phyloP scores from a whole-genome alignment of 164 flowering plant species.

The Magnolia sinica region DNA sequence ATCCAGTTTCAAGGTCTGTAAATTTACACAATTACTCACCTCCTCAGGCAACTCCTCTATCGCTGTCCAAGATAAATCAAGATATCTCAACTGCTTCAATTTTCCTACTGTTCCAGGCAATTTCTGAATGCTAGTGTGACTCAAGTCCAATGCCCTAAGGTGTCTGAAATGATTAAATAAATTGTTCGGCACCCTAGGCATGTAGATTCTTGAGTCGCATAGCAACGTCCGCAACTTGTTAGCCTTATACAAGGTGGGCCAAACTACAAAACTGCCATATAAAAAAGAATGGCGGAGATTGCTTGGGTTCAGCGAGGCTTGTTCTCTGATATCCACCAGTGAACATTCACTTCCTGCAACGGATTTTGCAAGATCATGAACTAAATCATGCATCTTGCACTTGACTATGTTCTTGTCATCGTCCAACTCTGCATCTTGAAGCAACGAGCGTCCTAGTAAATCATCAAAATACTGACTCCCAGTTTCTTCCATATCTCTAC shows the following conservation, averaged over 20 bases:
- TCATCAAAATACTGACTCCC: no score
- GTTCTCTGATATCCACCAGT: not conserved
- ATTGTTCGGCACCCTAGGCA: no score
- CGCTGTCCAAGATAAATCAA: no score
- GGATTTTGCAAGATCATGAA: constrained; percentile 2
- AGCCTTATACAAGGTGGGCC: not conserved
- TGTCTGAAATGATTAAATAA: not conserved
- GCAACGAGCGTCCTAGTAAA: no score
- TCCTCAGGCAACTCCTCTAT: not conserved
- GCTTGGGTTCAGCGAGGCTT: not conserved
- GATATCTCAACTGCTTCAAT: not conserved
- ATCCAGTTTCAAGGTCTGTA: constrained; percentile 9
- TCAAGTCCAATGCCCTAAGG: constrained; percentile 5
- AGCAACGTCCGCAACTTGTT: not conserved
- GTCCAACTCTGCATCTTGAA: not conserved
- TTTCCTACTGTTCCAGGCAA: not conserved
- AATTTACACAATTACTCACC: not conserved
- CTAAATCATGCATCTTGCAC: constrained; percentile 10
- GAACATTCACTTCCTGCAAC: not conserved
- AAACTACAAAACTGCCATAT: no score
- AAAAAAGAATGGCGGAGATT: not conserved
- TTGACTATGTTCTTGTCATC: not conserved
- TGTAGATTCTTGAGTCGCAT: accelerated
- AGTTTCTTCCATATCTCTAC: no score
- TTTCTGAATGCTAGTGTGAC: not conserved